These are phyloP conservation scores for Microsporum canis DNA, from an alignment of 2,329 filamentous ascomycete genomes.

Conservation along the genomic window DNA sequence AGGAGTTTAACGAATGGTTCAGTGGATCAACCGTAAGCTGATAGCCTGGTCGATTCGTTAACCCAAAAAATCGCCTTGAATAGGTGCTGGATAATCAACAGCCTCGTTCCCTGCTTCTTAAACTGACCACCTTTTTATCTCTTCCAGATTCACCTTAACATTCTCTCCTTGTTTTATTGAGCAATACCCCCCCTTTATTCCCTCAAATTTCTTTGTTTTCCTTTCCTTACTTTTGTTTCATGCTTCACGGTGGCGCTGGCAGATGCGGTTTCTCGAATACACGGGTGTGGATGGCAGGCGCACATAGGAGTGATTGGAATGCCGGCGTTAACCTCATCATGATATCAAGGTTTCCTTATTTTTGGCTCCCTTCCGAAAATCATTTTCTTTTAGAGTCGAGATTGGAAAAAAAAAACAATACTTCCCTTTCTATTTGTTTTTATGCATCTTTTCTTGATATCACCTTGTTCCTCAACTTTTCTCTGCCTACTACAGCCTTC, in stretches of 20 bases:
- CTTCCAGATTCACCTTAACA: neutral
- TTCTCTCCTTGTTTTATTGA: neutral
- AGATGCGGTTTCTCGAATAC: neutral
- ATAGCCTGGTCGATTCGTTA: neutral
- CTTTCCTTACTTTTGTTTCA: neutral
- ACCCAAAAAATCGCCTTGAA: neutral
- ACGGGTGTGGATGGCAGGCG: constrained; percentile 1
- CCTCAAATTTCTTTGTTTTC: neutral
- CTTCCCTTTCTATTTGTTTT: neutral
- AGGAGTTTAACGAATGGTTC: constrained; percentile 40
- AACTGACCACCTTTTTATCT: neutral
- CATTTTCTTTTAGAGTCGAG: neutral
- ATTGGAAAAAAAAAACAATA: neutral
- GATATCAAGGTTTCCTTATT: neutral
- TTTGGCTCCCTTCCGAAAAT: neutral
- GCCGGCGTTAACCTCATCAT: neutral
- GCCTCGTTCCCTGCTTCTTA: neutral
- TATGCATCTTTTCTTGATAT: neutral
- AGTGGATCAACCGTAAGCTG: constrained; percentile 11
- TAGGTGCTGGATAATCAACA: neutral
- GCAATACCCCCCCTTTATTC: neutral
- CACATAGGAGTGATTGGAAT: neutral
- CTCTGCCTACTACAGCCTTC: neutral
- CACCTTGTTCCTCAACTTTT: neutral
- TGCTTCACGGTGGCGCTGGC: neutral